phyloP scores from a whole-genome alignment of 2,329 filamentous ascomycete species.

The Aspergillus hiratsukae region DNA sequence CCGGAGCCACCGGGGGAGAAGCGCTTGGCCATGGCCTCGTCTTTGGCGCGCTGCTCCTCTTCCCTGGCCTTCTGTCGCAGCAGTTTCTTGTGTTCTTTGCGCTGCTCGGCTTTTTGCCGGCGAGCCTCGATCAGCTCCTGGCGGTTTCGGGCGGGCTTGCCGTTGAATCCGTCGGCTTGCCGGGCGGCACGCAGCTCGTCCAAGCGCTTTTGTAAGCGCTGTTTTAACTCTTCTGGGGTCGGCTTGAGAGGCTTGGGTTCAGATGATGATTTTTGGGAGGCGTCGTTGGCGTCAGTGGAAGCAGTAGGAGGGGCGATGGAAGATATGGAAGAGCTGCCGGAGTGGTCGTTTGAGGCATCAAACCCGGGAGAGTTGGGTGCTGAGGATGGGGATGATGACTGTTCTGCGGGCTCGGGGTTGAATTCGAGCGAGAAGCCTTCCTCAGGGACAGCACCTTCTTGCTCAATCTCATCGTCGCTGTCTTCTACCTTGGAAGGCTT shows the following conservation, averaged over 20 bases:
- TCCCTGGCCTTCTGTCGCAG: conserved; percentile 70
- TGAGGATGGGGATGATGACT: conserved; percentile 40
- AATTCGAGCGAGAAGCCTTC: conserved; percentile 50
- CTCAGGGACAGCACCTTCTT: conserved; percentile 40
- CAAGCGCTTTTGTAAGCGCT: conserved; percentile 75
- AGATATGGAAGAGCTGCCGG: conserved; percentile 63
- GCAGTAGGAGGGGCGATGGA: conserved; percentile 52
- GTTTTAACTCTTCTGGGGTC: conserved; percentile 70
- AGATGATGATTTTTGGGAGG: conserved; percentile 21
- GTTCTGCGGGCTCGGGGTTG: conserved; percentile 31
- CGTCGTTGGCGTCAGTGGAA: conserved; percentile 24
- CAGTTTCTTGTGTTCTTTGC: conserved; percentile 86
- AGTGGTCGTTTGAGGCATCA: conserved; percentile 51
- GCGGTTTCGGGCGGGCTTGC: conserved; percentile 75
- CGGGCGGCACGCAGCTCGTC: conserved; percentile 78
- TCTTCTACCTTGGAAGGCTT: conserved; percentile 19
- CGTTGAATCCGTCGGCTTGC: conserved; percentile 80
- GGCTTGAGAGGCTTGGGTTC: conserved; percentile 60
- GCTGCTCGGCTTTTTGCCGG: conserved; percentile 78
- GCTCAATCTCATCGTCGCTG: conserved; percentile 22
- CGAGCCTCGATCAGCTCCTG: conserved; percentile 90
- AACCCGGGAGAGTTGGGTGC: conserved; percentile 53
- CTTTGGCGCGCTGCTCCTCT: conserved; percentile 65
- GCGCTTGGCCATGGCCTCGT: conserved; percentile 53
- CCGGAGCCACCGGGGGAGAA: conserved; percentile 56